Evolutionary conservation across 345 rosid genomes (phyloP), one percentile per base, ranked within the genome.

Genomic region (Eucalyptus tenuipes): DNA sequence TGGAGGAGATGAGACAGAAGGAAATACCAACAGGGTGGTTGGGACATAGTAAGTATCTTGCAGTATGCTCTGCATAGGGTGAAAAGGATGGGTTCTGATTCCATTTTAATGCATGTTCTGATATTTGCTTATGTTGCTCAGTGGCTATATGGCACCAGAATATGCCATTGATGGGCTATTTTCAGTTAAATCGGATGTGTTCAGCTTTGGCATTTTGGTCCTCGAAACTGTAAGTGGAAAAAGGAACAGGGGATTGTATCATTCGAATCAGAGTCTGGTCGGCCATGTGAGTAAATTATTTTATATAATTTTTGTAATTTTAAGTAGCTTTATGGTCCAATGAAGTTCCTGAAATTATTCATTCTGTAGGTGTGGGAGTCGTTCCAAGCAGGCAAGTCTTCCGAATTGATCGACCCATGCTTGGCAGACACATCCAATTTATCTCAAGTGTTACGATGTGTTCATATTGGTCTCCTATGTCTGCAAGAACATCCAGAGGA

Each of bases 61-160:
- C 80, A 68, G 12, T 31, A 31, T 8, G 18, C 42, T 68, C 42
- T 68, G 80, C 12, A 31, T 17, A 31, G 80, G 31, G 80, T 31
- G 42, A 68, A 68, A 16, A 15, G 42, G 42, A 24, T 31, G 80
- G 4, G 42, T 68, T 33, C 10, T 17, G 22, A 0, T 68, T 68
- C 42, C 80, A 8, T 25, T 45, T 14, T 47, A n/a, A 0, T 88
- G 44, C 42, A 13, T 5, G 55, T 79, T 42, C 40, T n/a, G 18
- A 68, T 64, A 37, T 29, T 45, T 50, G 31, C 33, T 42, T 61
- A 3, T 68, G 24, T 29, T 40, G 17, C 87, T 61, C 88, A 91
- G 94, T 86, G 94, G 94, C 45, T 94, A 93, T 61, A 94, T 94
- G 93, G 89, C 95, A 66, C 94, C 93, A 1, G 95, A 94, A 87